A percentile compares a stretch with the other conserved stretches of the same genome.
Conservation (phyloP, 768 basidiomycete species). For the Pleurotus platypus region DNA sequence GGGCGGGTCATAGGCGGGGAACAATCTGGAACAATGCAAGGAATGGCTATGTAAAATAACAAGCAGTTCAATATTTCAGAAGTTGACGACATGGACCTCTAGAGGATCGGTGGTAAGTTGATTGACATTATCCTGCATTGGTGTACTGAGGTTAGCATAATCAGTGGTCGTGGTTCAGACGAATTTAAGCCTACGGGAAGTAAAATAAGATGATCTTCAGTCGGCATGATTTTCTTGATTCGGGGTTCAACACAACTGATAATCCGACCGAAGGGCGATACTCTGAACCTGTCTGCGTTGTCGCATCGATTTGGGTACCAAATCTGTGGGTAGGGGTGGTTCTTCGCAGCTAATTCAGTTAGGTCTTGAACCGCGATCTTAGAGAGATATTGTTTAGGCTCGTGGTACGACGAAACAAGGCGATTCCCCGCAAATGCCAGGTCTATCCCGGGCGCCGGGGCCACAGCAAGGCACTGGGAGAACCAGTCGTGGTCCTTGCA, state of each 20-base stretch:
- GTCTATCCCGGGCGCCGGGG: constrained; percentile 3
- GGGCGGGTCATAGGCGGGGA: too few species aligned
- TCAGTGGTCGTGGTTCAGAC: not conserved
- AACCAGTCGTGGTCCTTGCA: constrained; percentile 4
- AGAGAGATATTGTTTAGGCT: not conserved
- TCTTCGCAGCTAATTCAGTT: not conserved
- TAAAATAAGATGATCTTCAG: constrained; percentile 3
- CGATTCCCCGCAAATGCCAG: not conserved
- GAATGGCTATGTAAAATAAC: not conserved
- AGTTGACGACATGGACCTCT: not conserved
- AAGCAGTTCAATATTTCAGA: not conserved
- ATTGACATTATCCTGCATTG: not conserved
- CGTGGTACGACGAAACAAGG: not conserved
- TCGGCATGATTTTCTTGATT: constrained; percentile 4
- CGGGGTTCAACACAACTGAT: not conserved
- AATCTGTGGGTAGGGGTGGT: not conserved
- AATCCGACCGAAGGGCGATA: not conserved
- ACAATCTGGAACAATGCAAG: too few species aligned
- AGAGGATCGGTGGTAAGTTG: not conserved
- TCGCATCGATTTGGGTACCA: not conserved
- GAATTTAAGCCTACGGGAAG: not conserved
- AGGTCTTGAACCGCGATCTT: constrained; percentile 1
- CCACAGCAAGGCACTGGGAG: constrained; percentile 3
- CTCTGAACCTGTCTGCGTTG: not conserved
- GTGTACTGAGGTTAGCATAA: not conserved